Percentiles rank a stretch among this genome's conserved stretches.
phyloP scores from a whole-genome alignment of 2,329 filamentous ascomycete genomes.

The Paraphaeosphaeria sporulosa region DNA sequence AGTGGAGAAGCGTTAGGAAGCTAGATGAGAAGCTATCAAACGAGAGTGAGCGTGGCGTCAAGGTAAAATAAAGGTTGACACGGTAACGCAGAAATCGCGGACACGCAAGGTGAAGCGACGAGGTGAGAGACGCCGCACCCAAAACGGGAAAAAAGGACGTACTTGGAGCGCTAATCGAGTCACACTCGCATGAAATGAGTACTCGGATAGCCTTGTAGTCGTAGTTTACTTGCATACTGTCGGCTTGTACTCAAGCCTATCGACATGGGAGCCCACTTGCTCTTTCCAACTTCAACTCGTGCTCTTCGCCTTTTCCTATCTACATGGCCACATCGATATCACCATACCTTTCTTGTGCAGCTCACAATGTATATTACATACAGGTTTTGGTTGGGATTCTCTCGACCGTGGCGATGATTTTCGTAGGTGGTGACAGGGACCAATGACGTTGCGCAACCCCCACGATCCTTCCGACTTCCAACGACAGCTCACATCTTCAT shows the following conservation, averaged over 20 bases:
- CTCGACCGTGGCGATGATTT: too few species aligned
- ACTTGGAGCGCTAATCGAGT: not conserved
- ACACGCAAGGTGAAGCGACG: not conserved
- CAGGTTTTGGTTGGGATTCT: not conserved
- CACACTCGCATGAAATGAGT: not conserved
- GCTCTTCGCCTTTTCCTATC: not conserved
- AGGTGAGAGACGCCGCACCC: not conserved
- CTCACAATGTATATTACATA: not conserved
- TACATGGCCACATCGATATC: not conserved
- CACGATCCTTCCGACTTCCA: not conserved
- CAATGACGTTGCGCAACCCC: not conserved
- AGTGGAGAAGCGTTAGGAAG: not conserved
- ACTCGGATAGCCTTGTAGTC: not conserved
- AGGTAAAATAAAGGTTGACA: not conserved
- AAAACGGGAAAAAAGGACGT: not conserved
- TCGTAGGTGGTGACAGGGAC: not conserved
- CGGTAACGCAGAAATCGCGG: not conserved
- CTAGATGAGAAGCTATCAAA: not conserved
- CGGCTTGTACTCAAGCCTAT: not conserved
- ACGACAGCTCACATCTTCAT: constrained; percentile 2
- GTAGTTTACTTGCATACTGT: not conserved
- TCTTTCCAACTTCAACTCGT: not conserved
- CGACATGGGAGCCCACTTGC: not conserved
- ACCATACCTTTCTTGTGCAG: not conserved
- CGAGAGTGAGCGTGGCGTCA: not conserved